These are phyloP conservation scores for Bretschneidera sinensis DNA, from an alignment of 345 rosid genomes.

Conservation along the genomic window DNA sequence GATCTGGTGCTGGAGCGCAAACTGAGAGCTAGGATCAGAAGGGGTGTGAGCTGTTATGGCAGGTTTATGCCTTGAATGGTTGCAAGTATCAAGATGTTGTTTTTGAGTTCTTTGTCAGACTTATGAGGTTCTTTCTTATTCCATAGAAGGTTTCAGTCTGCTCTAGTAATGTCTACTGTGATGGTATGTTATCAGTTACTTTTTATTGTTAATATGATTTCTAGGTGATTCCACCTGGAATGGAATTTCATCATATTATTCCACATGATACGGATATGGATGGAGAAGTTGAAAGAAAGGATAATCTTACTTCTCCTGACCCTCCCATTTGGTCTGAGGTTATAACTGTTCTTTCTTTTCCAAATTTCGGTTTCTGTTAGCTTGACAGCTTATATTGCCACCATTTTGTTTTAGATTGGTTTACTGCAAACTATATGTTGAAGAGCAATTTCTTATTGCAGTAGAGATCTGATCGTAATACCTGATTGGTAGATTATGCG, in stretches of 20 bases:
- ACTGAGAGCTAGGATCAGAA: conserved; percentile 73
- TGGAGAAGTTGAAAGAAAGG: conserved; percentile 55
- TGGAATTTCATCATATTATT: conserved; percentile 83
- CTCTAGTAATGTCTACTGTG: background rate
- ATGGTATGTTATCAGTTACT: background rate
- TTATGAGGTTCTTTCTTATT: background rate
- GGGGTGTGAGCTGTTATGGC: conserved; percentile 66
- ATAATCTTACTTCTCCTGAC: conserved; percentile 51
- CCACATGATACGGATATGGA: conserved; percentile 70
- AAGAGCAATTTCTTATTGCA: background rate
- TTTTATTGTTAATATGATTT: conserved; percentile 5
- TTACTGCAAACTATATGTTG: conserved; percentile 2
- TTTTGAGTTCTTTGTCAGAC: conserved; percentile 1
- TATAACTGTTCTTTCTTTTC: conserved; percentile 9
- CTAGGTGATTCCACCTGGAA: conserved; percentile 94
- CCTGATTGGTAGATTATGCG: conserved; percentile 63
- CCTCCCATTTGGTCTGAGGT: conserved; percentile 92
- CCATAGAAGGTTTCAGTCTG: background rate
- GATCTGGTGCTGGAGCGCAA: conserved; percentile 61
- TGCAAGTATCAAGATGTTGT: conserved; percentile 42
- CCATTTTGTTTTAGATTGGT: background rate
- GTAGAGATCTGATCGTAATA: conserved; percentile 8
- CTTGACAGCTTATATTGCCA: background rate
- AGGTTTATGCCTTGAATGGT: conserved; percentile 73
- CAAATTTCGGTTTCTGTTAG: background rate